phyloP scores from a whole-genome alignment of 768 basidiomycete genomes.

The Myochromella boudieri region DNA sequence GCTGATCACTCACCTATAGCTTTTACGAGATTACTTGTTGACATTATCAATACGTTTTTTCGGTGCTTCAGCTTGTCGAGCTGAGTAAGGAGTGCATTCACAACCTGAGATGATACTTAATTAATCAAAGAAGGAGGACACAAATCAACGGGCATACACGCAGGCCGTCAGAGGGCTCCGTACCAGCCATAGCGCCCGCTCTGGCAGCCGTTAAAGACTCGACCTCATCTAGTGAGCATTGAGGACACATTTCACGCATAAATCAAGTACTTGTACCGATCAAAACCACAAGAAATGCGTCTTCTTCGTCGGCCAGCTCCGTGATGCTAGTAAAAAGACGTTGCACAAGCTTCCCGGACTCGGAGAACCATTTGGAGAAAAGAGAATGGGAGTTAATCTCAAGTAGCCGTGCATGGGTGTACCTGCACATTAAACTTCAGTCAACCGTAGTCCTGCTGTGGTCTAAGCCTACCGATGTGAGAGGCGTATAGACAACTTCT shows the following conservation, averaged over 20 bases:
- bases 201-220: slow-evolving; percentile 94
- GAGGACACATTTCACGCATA: neutral
- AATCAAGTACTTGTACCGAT: slow-evolving; percentile 58
- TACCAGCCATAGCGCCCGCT: slow-evolving; percentile 92
- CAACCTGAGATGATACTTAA: slow-evolving; percentile 60
- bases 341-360: slow-evolving; percentile 97
- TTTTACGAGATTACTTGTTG: slow-evolving; percentile 92
- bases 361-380: slow-evolving; percentile 99
- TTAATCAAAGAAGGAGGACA: neutral
- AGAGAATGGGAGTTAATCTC: slow-evolving; percentile 99
- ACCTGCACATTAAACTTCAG: slow-evolving; percentile 46
- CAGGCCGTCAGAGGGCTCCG: slow-evolving; percentile 93
- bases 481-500: slow-evolving; percentile 90
- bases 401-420: slow-evolving; percentile 81
- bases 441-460: slow-evolving; percentile 2
- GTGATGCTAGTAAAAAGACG: slow-evolving; percentile 85
- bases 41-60: slow-evolving; percentile 94
- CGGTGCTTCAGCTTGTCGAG: slow-evolving; percentile 91
- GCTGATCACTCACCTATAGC: slow-evolving; percentile 72
- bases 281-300: slow-evolving; percentile 88
- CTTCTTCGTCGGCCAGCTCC: slow-evolving; percentile 90
- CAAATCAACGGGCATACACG: slow-evolving; percentile 48
- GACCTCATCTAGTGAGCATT: slow-evolving; percentile 76
- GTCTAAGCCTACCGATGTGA: slow-evolving; percentile 62
- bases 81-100: slow-evolving; percentile 95